These are phyloP conservation scores for Phaeosphaeria sp. DNA, from an alignment of 2,329 filamentous ascomycete genomes.

Conservation along the genomic window DNA sequence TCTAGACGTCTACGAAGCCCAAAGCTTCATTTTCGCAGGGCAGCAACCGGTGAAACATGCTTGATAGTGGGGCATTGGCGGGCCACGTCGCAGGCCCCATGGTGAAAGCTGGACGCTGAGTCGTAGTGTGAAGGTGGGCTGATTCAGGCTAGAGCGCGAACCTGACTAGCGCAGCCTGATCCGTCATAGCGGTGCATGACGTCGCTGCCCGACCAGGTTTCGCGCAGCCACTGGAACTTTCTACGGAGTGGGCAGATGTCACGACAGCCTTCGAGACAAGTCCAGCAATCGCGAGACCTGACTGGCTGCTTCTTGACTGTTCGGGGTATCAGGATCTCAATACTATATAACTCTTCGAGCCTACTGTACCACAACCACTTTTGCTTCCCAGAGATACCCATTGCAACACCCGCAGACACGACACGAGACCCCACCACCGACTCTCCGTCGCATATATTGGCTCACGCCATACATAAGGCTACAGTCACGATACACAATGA, in stretches of 20 bases:
- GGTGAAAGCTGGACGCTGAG: neutral
- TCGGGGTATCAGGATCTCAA: constrained; percentile 13
- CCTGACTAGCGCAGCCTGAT: neutral
- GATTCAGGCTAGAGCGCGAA: neutral
- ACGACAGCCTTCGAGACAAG: constrained; percentile 25
- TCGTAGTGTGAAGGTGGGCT: neutral
- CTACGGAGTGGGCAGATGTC: constrained; percentile 24
- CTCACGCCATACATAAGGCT: constrained; percentile 25
- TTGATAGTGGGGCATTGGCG: neutral
- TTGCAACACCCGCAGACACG: constrained; percentile 11
- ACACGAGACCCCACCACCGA: constrained; percentile 18
- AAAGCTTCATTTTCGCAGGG: neutral
- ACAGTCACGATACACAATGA: constrained; percentile 61
- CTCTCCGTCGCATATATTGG: constrained; percentile 20
- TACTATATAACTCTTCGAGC: constrained; percentile 33
- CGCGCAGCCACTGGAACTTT: constrained; percentile 28
- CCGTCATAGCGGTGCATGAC: constrained; percentile 4
- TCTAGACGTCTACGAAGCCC: neutral
- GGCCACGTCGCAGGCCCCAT: neutral
- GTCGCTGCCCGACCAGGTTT: constrained; percentile 4
- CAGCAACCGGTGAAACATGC: neutral
- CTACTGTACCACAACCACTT: constrained; percentile 3
- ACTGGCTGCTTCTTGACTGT: constrained; percentile 30
- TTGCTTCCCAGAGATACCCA: constrained; percentile 20
- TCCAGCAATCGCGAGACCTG: constrained; percentile 33